phyloP scores from a whole-genome alignment of 768 basidiomycete species.

The Mycena leptocephala region DNA sequence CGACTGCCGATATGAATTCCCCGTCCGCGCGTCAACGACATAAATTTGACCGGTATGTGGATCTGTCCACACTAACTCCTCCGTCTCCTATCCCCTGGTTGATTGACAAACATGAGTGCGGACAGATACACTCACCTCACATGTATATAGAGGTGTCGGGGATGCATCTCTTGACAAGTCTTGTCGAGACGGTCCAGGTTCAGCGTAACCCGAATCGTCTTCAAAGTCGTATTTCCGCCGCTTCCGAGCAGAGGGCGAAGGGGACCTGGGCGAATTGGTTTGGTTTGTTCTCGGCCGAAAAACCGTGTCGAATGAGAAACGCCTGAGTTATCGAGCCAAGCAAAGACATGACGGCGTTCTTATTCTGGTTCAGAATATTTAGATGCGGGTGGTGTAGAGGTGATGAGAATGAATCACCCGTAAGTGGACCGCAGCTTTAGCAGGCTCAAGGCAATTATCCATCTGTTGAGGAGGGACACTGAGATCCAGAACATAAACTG shows the following conservation, averaged over 20 bases:
- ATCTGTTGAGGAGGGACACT: conserved; percentile 75
- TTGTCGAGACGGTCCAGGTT: conserved; percentile 31
- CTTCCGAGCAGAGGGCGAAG: conserved; percentile 62
- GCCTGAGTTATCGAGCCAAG: conserved; percentile 71
- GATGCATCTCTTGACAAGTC: conserved; percentile 21
- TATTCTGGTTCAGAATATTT: conserved; percentile 63
- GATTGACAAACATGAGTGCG: conserved; percentile 1
- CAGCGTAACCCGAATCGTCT: conserved; percentile 56
- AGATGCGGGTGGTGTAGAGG: conserved; percentile 25
- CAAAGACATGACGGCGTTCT: conserved; percentile 68
- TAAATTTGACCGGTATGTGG: conserved; percentile 72
- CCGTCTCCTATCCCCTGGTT: conserved; percentile 42
- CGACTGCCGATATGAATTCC: conserved; percentile 70
- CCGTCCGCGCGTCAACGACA: conserved; percentile 77
- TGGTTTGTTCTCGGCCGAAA: conserved; percentile 50
- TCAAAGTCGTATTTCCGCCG: conserved; percentile 60
- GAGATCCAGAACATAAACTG: conserved; percentile 89
- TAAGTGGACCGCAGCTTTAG: conserved; percentile 78
- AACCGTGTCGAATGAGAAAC: conserved; percentile 79
- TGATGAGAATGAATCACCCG: conserved; percentile 62
- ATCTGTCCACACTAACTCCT: conserved; percentile 74
- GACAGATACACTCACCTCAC: neutral
- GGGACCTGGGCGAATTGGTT: conserved; percentile 38
- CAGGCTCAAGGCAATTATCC: conserved; percentile 88
- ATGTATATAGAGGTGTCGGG: conserved; percentile 24